Percentiles rank a stretch among this genome's conserved stretches.
Conservation (phyloP, 768 basidiomycete species). For the Psilocybe azurescens region DNA sequence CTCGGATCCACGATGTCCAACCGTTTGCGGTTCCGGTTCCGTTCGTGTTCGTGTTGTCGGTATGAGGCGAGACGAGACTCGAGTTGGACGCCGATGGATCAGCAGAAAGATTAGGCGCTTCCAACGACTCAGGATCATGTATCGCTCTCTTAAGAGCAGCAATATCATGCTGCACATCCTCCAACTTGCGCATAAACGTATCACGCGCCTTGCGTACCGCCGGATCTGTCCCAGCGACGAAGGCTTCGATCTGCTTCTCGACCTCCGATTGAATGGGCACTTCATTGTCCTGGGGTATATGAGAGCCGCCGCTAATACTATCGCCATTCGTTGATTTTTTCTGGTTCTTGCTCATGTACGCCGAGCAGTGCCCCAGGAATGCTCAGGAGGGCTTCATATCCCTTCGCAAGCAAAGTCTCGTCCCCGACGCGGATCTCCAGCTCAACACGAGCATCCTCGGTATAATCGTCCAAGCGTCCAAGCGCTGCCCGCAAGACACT, state of each 20-base stretch:
- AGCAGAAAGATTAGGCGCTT: slow-evolving; percentile 8
- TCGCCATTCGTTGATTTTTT: background rate
- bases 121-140: slow-evolving; percentile 45
- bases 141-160: slow-evolving; percentile 66
- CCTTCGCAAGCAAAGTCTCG: slow-evolving; percentile 65
- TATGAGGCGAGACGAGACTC: slow-evolving; percentile 14
- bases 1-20: slow-evolving; percentile 65
- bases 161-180: slow-evolving; percentile 79
- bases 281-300: slow-evolving; percentile 13
- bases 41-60: background rate
- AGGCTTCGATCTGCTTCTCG: slow-evolving; percentile 56
- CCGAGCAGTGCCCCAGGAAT: slow-evolving; percentile 53
- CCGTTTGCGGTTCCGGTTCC: slow-evolving; percentile 23
- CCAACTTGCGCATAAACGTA: slow-evolving; percentile 63
- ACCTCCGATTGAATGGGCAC: slow-evolving; percentile 39
- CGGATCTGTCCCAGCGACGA: slow-evolving; percentile 58
- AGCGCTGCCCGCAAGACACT: slow-evolving; percentile 56
- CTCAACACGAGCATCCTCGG: slow-evolving; percentile 83
- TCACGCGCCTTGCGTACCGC: slow-evolving; percentile 50
- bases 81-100: slow-evolving; percentile 17
- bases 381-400: slow-evolving; percentile 71
- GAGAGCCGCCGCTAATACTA: slow-evolving; percentile 2
- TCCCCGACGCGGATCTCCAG: slow-evolving; percentile 81
- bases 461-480: slow-evolving; percentile 71
- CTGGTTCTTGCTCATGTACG: slow-evolving; percentile 1